phyloP scores from a whole-genome alignment of 1,284 basidiomycete genomes.

The Apiotrichum akiyoshidainum region DNA sequence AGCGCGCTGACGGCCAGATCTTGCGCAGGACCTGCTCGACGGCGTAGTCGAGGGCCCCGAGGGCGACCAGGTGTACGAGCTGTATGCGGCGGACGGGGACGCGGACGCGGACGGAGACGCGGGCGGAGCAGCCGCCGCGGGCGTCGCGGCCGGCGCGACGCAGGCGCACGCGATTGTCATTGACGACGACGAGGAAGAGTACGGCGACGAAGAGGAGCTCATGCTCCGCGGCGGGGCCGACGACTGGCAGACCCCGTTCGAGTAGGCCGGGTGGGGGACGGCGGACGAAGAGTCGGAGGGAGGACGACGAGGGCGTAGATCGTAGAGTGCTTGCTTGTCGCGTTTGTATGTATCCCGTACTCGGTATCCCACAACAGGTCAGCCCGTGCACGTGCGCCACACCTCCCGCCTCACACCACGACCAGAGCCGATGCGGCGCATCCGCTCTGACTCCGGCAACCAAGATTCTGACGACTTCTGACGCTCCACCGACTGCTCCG shows the following conservation, averaged over 20 bases:
- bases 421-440: too few species aligned
- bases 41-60: conserved; percentile 69
- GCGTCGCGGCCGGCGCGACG: too few species aligned
- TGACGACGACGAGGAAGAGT: neutral
- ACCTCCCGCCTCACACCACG: too few species aligned
- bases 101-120: neutral
- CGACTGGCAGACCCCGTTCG: too few species aligned
- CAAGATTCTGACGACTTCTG: too few species aligned
- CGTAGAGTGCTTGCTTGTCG: neutral
- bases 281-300: neutral
- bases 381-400: too few species aligned
- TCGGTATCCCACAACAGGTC: too few species aligned
- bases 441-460: too few species aligned
- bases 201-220: conserved; percentile 1
- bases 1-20: conserved; percentile 52
- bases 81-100: conserved; percentile 52
- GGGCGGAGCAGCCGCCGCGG: neutral
- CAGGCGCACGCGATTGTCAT: too few species aligned
- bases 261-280: too few species aligned
- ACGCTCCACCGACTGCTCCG: too few species aligned
- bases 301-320: neutral
- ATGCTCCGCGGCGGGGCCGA: conserved; percentile 1
- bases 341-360: neutral
- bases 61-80: conserved; percentile 63
- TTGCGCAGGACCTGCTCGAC: conserved; percentile 67